Evolutionary conservation across 192 early-diverging fungal genomes (phyloP), one percentile per base, ranked within the genome.

Genomic region (Podila epicladia): DNA sequence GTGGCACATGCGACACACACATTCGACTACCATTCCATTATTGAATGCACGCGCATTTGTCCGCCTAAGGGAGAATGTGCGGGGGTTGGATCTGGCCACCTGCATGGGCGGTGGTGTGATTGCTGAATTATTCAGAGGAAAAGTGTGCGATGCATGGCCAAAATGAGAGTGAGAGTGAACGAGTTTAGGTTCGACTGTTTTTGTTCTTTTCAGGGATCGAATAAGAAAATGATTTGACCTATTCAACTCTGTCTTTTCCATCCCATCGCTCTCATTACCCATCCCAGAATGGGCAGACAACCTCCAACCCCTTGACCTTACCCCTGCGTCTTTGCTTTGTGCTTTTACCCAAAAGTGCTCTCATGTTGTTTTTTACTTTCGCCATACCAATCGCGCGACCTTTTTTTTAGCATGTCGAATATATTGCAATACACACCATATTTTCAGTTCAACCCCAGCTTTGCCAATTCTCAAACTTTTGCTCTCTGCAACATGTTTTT

Each of bases 391-490:
- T 53, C 50, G 50, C n/a, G 50, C n/a, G 50, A 53, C 19, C 50
- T 53, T 53, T n/a, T n/a, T 53, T 53, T 17, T 22, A 53, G n/a
- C n/a, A 8, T n/a, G 50, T n/a, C 8, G 50, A 53, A 7, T n/a
- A n/a, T 53, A 53, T 53, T 53, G 35, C 35, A 37, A 37, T 37
- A 37, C 35, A 9, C 35, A 37, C 8, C 17, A 5, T 53, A n/a
- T 53, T 53, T 53, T 53, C 50, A 53, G n/a, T 53, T 53, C 19
- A 53, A 53, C 50, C 50, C 19, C 50, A 53, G 50, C n/a, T 17
- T 22, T 53, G 19, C 20, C 50, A 53, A 53, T 22, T 22, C 17
- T n/a, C 20, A 53, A 53, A 17, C 17, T 22, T 22, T 53, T 22
- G 5, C 20, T 53, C 19, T 53, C 33, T 33, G 33, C 33, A 29